Percentiles rank a stretch among this genome's conserved stretches.
phyloP scores from a whole-genome alignment of 768 basidiomycete genomes.

The Lactarius hengduanensis region DNA sequence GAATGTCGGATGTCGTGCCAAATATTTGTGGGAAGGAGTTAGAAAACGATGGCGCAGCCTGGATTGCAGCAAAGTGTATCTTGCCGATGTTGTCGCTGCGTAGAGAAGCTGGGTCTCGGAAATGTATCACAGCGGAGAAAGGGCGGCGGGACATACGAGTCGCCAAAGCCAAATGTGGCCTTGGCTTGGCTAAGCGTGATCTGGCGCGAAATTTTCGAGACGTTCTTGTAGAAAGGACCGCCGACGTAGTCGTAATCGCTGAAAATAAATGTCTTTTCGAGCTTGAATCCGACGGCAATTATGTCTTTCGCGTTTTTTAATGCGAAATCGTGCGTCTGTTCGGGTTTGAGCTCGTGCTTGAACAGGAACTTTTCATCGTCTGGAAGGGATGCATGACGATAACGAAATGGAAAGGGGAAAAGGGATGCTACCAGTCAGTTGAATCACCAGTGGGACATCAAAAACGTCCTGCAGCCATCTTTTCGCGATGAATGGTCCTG shows the following conservation, averaged over 20 bases:
- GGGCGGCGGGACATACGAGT: conserved; percentile 63
- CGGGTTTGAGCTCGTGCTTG: conserved; percentile 89
- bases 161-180: conserved; percentile 94
- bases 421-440: conserved; percentile 73
- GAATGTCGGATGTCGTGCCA: conserved; percentile 75
- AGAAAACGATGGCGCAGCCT: conserved; percentile 95
- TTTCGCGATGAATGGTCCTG: conserved; percentile 6
- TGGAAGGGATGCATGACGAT: conserved; percentile 32
- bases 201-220: conserved; percentile 87
- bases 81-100: conserved; percentile 96
- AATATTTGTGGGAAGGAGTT: conserved; percentile 99
- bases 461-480: conserved; percentile 99
- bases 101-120: not conserved
- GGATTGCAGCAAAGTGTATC: conserved; percentile 92
- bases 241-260: conserved; percentile 89
- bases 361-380: conserved; percentile 99
- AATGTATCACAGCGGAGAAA: not conserved
- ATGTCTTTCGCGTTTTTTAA: conserved; percentile 91
- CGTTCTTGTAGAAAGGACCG: conserved; percentile 91
- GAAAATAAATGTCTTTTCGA: conserved; percentile 95
- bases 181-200: conserved; percentile 93
- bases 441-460: conserved; percentile 89
- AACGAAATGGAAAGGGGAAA: not conserved
- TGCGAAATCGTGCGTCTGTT: conserved; percentile 81
- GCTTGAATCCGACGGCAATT: conserved; percentile 92